Conservation (phyloP, 805 yeast genomes). For the Sungouiella thailandica region DNA sequence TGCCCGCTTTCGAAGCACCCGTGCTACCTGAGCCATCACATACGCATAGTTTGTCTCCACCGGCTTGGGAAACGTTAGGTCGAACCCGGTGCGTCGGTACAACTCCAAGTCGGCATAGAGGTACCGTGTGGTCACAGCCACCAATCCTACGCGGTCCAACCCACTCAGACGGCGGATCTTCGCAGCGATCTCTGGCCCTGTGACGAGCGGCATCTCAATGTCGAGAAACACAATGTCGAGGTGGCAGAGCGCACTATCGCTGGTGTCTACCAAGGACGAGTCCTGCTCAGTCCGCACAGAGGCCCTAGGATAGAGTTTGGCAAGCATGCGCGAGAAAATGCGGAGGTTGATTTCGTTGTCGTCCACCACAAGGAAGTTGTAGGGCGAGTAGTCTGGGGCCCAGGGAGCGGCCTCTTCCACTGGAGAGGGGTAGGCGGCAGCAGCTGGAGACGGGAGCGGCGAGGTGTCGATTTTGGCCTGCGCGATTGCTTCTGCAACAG, state of each 20-base stretch:
- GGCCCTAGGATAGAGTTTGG: constrained; percentile 31
- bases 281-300: constrained; percentile 25
- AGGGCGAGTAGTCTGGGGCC: constrained; percentile 11
- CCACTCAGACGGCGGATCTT: constrained; percentile 8
- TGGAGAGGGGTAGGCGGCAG: constrained; percentile 1
- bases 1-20: constrained; percentile 10
- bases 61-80: constrained; percentile 39
- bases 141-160: constrained; percentile 23
- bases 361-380: constrained; percentile 30
- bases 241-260: constrained; percentile 4
- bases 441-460: background rate
- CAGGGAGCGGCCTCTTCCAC: constrained; percentile 1
- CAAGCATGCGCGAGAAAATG: constrained; percentile 28
- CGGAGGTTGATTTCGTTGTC: constrained; percentile 38
- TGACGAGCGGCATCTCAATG: constrained; percentile 41
- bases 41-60: constrained; percentile 21
- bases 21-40: constrained; percentile 15
- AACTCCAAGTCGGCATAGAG: constrained; percentile 22
- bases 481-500: too few species aligned
- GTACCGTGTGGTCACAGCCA: constrained; percentile 38
- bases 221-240: constrained; percentile 31
- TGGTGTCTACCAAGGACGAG: constrained; percentile 26
- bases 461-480: too few species aligned
- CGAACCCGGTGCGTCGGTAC: constrained; percentile 34
- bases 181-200: constrained; percentile 35